Percentiles rank a stretch among this genome's conserved stretches.
Evolutionary conservation across 2,329 filamentous ascomycete genomes (phyloP).

Genomic region (Ilyonectria robusta): DNA sequence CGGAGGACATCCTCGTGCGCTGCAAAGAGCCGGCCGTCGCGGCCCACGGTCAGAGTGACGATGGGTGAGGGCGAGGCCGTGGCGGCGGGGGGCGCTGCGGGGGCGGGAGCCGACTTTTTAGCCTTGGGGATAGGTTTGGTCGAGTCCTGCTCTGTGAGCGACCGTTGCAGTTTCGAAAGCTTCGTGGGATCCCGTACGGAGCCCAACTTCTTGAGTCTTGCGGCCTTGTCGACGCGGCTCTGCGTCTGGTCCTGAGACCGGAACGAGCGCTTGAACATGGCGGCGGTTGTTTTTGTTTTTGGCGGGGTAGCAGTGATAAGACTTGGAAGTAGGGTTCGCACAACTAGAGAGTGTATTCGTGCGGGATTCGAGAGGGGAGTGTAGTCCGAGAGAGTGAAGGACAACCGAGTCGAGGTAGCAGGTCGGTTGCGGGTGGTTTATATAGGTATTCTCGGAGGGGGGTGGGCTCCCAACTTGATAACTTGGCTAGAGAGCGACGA

Average conservation of each 20-base stretch:
- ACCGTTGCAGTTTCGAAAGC: conserved; percentile 88
- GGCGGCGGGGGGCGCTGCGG: conserved; percentile 16
- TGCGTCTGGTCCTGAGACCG: conserved; percentile 75
- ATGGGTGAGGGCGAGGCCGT: conserved; percentile 74
- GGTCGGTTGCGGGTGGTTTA: conserved; percentile 17
- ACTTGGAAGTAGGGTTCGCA: conserved; percentile 5
- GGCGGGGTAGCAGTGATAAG: conserved; percentile 20
- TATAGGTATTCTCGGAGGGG: conserved; percentile 22
- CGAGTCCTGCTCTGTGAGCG: conserved; percentile 72
- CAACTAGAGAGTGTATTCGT: conserved; percentile 49
- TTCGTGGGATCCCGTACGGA: conserved; percentile 80
- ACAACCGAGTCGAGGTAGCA: conserved; percentile 19
- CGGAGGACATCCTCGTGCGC: conserved; percentile 94
- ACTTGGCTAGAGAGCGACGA: conserved; percentile 66
- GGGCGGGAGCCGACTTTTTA: conserved; percentile 33
- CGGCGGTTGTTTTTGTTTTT: conserved; percentile 51
- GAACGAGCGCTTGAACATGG: conserved; percentile 96
- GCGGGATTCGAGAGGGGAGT: conserved; percentile 39
- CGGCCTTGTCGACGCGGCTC: conserved; percentile 86
- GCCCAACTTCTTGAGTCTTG: conserved; percentile 78
- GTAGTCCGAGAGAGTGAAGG: conserved; percentile 27
- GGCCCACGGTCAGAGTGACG: conserved; percentile 87
- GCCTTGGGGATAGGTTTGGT: conserved; percentile 40
- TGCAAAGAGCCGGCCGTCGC: conserved; percentile 90
- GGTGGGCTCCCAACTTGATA: conserved; percentile 40